Evolutionary conservation across 805 yeast species (phyloP).

Genomic region (Scheffersomyces coipomensis): DNA sequence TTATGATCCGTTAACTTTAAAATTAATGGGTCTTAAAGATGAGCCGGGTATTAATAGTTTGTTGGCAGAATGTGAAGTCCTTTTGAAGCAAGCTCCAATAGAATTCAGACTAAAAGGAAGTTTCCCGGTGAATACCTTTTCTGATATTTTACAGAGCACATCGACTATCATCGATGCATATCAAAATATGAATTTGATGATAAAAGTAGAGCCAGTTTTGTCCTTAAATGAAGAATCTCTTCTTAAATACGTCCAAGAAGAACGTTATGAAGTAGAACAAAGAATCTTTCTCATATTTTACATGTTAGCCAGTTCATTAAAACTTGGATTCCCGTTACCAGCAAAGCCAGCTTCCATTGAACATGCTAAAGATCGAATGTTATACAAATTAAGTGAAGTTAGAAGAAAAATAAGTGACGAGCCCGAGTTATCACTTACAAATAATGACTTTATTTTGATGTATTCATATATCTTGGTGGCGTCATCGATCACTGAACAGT

Average conservation of each 20-base stretch:
- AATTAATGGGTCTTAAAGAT: constrained; percentile 45
- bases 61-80: constrained; percentile 56
- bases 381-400: constrained; percentile 61
- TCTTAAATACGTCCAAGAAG: constrained; percentile 51
- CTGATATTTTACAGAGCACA: constrained; percentile 51
- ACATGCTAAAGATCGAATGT: constrained; percentile 68
- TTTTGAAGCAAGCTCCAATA: constrained; percentile 69
- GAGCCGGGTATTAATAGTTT: constrained; percentile 49
- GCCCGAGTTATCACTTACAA: constrained; percentile 34
- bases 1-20: constrained; percentile 23
- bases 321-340: constrained; percentile 75
- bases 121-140: constrained; percentile 57
- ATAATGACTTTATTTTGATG: constrained; percentile 74
- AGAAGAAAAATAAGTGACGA: constrained; percentile 31
- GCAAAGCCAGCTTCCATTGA: constrained; percentile 74
- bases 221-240: constrained; percentile 55
- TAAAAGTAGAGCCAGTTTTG: constrained; percentile 58
- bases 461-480: constrained; percentile 77
- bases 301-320: constrained; percentile 73
- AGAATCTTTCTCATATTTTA: constrained; percentile 74
- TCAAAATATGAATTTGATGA: constrained; percentile 69
- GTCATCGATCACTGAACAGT: constrained; percentile 61
- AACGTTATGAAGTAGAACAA: constrained; percentile 68
- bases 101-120: constrained; percentile 75
- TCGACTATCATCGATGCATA: constrained; percentile 69